A percentile compares a stretch with the other conserved stretches of the same genome.
phyloP scores from a whole-genome alignment of 2,329 filamentous ascomycete genomes.

The Colletotrichum sp. region DNA sequence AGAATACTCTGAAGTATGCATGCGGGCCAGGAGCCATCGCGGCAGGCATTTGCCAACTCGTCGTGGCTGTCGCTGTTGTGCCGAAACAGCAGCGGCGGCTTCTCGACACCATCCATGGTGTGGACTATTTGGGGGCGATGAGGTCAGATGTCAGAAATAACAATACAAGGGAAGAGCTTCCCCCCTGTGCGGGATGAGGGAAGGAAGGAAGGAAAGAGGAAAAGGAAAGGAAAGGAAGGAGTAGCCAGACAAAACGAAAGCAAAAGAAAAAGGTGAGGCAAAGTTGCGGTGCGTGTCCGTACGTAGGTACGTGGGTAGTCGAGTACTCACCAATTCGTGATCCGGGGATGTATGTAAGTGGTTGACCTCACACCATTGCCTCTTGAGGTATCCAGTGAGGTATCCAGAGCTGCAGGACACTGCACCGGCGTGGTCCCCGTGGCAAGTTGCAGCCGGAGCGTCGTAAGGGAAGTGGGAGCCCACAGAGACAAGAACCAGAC shows the following conservation, averaged over 20 bases:
- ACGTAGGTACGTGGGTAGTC: neutral
- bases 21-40: slow-evolving; percentile 19
- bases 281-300: neutral
- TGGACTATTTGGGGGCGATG: slow-evolving; percentile 9
- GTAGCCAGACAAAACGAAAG: neutral
- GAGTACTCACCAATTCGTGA: slow-evolving; percentile 14
- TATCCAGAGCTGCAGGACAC: neutral
- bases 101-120: slow-evolving; percentile 41
- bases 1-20: slow-evolving; percentile 50
- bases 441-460: slow-evolving; percentile 16
- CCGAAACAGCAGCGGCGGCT: slow-evolving; percentile 21
- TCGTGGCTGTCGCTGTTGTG: neutral
- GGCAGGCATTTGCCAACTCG: slow-evolving; percentile 7
- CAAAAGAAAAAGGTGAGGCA: neutral
- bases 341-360: slow-evolving; percentile 2
- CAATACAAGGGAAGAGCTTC: slow-evolving; percentile 9
- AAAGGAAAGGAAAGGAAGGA: neutral
- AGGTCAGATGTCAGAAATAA: slow-evolving; percentile 20
- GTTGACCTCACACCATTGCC: slow-evolving; percentile 20
- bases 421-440: slow-evolving; percentile 14
- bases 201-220: neutral
- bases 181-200: slow-evolving; percentile 3
- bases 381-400: neutral
- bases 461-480: slow-evolving; percentile 21
- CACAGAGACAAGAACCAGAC: slow-evolving; percentile 17